These are phyloP conservation scores for Drechslera avenae DNA, from an alignment of 2,329 filamentous ascomycete species.

Conservation along the genomic window DNA sequence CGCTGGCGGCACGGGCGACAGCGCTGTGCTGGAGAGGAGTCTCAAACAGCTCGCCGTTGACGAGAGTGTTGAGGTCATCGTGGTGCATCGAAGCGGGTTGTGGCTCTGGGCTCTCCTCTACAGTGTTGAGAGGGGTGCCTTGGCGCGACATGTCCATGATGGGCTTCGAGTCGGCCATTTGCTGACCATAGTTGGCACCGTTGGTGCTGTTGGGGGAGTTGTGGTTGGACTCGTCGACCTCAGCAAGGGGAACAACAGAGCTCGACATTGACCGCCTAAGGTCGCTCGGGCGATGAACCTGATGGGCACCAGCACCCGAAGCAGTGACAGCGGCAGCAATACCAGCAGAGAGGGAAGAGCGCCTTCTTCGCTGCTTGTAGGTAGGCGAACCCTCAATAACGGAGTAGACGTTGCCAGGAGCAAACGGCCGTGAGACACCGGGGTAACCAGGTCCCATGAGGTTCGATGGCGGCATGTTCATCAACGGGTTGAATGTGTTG, in stretches of 20 bases:
- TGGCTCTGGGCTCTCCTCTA: constrained; percentile 80
- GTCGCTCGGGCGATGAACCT: constrained; percentile 82
- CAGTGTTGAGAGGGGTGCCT: constrained; percentile 83
- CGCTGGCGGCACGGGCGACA: constrained; percentile 63
- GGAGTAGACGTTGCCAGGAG: constrained; percentile 84
- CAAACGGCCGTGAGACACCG: constrained; percentile 68
- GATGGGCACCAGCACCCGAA: constrained; percentile 57
- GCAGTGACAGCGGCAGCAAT: constrained; percentile 73
- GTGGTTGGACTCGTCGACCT: constrained; percentile 77
- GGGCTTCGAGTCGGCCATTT: constrained; percentile 73
- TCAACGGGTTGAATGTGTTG: constrained; percentile 81
- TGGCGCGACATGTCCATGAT: constrained; percentile 83
- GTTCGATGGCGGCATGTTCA: constrained; percentile 87
- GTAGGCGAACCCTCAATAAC: constrained; percentile 98
- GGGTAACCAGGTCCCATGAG: constrained; percentile 80
- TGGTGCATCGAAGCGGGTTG: constrained; percentile 71
- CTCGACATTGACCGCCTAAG: constrained; percentile 87
- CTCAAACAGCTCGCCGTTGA: constrained; percentile 47
- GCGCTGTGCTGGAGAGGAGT: constrained; percentile 62
- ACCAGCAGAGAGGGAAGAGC: constrained; percentile 87
- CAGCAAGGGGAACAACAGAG: constrained; percentile 80
- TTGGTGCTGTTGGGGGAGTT: constrained; percentile 80
- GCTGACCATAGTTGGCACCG: constrained; percentile 59
- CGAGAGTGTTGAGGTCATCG: constrained; percentile 66
- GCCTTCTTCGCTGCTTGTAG: constrained; percentile 94